These are phyloP conservation scores for Stellera chamaejasme DNA, from an alignment of 345 rosid genomes.

Conservation along the genomic window DNA sequence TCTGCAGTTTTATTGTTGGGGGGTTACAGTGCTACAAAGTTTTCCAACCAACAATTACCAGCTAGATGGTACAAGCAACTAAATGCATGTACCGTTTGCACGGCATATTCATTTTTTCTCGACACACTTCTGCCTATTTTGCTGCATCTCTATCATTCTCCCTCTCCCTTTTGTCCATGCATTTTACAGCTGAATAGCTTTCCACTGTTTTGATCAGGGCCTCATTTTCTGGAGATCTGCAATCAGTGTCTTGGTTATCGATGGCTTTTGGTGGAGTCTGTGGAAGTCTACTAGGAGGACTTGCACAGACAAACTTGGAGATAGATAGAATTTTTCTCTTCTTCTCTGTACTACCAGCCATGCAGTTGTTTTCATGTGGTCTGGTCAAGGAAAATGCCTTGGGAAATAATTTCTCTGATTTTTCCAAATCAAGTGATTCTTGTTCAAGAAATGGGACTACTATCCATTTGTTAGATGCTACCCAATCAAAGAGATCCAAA, in stretches of 20 bases:
- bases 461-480: conserved; percentile 22
- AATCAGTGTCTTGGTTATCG: conserved; percentile 82
- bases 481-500: conserved; percentile 27
- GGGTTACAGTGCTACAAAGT: too few relatives aligned
- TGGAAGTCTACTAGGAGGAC: conserved; percentile 89
- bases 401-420: conserved; percentile 22
- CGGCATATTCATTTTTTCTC: background rate
- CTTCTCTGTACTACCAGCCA: conserved; percentile 58
- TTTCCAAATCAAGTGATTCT: conserved; percentile 21
- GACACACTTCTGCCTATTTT: background rate
- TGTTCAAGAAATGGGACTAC: conserved; percentile 32
- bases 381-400: conserved; percentile 52
- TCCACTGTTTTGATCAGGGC: conserved; percentile 39
- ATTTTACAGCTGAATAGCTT: conserved; percentile 2
- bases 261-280: conserved; percentile 94
- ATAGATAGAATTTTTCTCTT: conserved; percentile 74
- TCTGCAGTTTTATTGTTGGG: too few relatives aligned
- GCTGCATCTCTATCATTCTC: background rate
- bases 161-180: background rate
- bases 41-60: too few relatives aligned
- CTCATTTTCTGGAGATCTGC: conserved; percentile 91
- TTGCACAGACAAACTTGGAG: conserved; percentile 57
- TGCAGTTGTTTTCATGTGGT: conserved; percentile 73
- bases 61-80: too few relatives aligned
- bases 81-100: too few relatives aligned